Conservation (phyloP, 2,329 filamentous ascomycete species). For the Microdochium trichocladiopsis region DNA sequence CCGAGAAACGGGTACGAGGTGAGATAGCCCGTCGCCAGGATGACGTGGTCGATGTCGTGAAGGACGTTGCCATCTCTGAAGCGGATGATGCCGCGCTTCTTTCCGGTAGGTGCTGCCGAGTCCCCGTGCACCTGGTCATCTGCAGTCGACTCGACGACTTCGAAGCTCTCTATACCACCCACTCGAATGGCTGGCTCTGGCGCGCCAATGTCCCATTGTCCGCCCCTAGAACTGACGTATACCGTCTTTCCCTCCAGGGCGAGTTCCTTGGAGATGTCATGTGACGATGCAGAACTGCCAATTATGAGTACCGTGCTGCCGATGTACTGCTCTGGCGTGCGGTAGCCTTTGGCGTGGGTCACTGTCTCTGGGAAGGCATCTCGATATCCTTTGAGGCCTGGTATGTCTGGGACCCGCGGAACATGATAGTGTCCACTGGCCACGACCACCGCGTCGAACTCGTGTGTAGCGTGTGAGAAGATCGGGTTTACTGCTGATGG, state of each 20-base stretch:
- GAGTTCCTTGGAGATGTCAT: conserved; percentile 34
- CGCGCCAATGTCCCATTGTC: conserved; percentile 50
- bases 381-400: conserved; percentile 53
- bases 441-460: conserved; percentile 59
- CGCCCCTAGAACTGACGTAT: conserved; percentile 49
- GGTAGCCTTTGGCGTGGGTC: conserved; percentile 67
- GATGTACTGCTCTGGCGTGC: conserved; percentile 50
- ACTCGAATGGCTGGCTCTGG: conserved; percentile 46
- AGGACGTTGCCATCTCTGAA: conserved; percentile 47
- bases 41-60: conserved; percentile 49
- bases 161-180: conserved; percentile 39
- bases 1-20: conserved; percentile 58
- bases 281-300: conserved; percentile 41
- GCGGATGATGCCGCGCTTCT: conserved; percentile 25
- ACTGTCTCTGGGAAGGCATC: conserved; percentile 41
- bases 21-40: conserved; percentile 64
- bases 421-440: conserved; percentile 62
- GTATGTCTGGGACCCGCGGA: conserved; percentile 52
- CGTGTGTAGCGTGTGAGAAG: conserved; percentile 21
- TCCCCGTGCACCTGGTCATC: conserved; percentile 12
- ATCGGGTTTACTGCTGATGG: not conserved
- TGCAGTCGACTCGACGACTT: conserved; percentile 20
- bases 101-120: not conserved
- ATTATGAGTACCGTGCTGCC: conserved; percentile 41
- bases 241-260: conserved; percentile 25